phyloP scores from a whole-genome alignment of 495 filamentous ascomycete genomes.

The Penicillium coffeae region DNA sequence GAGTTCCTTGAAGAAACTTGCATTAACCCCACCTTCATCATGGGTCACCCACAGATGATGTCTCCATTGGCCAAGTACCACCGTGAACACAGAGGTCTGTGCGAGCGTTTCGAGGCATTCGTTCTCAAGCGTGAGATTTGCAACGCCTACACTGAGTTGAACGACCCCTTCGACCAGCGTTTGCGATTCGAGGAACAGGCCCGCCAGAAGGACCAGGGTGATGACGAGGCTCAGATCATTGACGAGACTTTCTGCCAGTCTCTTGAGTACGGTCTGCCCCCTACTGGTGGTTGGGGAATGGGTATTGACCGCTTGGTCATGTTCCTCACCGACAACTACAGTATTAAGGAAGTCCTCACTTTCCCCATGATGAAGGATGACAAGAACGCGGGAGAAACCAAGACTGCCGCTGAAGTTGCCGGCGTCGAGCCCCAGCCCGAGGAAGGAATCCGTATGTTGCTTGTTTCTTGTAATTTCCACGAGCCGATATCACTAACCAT shows the following conservation, averaged over 20 bases:
- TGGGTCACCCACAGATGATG: slow-evolving; percentile 94
- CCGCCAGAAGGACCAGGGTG: slow-evolving; percentile 89
- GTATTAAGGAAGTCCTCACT: slow-evolving; percentile 91
- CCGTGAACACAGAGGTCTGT: slow-evolving; percentile 74
- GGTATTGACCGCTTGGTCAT: slow-evolving; percentile 95
- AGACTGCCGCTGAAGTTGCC: slow-evolving; percentile 63
- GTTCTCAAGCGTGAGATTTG: slow-evolving; percentile 93
- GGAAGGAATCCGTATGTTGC: slow-evolving; percentile 64
- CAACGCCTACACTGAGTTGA: slow-evolving; percentile 98
- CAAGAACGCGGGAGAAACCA: slow-evolving; percentile 41
- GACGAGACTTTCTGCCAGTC: slow-evolving; percentile 89
- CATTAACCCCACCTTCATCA: slow-evolving; percentile 95
- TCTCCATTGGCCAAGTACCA: slow-evolving; percentile 95
- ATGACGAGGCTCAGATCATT: slow-evolving; percentile 93
- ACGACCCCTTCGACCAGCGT: slow-evolving; percentile 93
- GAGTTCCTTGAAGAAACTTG: slow-evolving; percentile 94
- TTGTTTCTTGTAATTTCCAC: slow-evolving; percentile 26
- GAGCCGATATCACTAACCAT: slow-evolving; percentile 27
- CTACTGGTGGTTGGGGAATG: slow-evolving; percentile 95
- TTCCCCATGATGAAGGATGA: slow-evolving; percentile 88
- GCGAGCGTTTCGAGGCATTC: slow-evolving; percentile 96
- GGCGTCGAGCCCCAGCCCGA: slow-evolving; percentile 59
- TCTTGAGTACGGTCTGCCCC: slow-evolving; percentile 84
- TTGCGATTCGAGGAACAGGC: slow-evolving; percentile 96
- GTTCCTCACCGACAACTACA: slow-evolving; percentile 95